phyloP scores from a whole-genome alignment of 1,139 yeast genomes.

The Nakaseomyces kungkrabaensis region DNA sequence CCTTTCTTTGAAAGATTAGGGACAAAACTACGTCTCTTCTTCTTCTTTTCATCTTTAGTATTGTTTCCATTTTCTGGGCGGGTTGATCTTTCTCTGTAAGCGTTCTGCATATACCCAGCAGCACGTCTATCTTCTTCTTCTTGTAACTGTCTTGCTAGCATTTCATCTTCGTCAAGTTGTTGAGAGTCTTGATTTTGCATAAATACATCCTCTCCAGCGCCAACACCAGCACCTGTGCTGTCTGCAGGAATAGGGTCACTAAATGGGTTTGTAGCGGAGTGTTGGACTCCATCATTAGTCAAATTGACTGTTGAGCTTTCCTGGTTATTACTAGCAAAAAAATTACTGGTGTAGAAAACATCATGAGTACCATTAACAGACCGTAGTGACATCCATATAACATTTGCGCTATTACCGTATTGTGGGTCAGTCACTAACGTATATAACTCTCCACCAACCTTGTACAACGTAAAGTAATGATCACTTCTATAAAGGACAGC shows the following conservation, averaged over 20 bases:
- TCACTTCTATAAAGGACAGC: constrained; percentile 73
- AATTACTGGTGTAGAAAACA: constrained; percentile 50
- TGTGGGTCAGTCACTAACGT: constrained; percentile 63
- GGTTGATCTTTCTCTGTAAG: constrained; percentile 1
- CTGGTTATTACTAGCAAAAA: constrained; percentile 29
- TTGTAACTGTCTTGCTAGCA: constrained; percentile 25
- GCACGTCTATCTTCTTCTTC: constrained; percentile 24
- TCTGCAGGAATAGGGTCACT: constrained; percentile 4
- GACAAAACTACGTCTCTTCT: constrained; percentile 1
- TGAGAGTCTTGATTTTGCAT: constrained; percentile 2
- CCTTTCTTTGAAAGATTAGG: neutral
- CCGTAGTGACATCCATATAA: constrained; percentile 70
- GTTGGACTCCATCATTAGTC: constrained; percentile 1
- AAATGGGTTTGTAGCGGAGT: constrained; percentile 16
- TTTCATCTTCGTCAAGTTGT: constrained; percentile 22
- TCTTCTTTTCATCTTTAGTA: neutral
- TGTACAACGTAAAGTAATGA: constrained; percentile 65
- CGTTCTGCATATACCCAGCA: constrained; percentile 13
- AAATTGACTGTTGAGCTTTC: neutral
- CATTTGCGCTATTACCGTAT: constrained; percentile 36
- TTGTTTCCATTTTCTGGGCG: neutral
- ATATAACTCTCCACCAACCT: constrained; percentile 42
- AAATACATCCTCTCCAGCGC: neutral
- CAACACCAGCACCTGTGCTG: too few relatives aligned
- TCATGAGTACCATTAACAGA: constrained; percentile 61